Base-by-base conservation (phyloP, 2,329 filamentous ascomycete genomes). In the Verticillium nubilum region DNA sequence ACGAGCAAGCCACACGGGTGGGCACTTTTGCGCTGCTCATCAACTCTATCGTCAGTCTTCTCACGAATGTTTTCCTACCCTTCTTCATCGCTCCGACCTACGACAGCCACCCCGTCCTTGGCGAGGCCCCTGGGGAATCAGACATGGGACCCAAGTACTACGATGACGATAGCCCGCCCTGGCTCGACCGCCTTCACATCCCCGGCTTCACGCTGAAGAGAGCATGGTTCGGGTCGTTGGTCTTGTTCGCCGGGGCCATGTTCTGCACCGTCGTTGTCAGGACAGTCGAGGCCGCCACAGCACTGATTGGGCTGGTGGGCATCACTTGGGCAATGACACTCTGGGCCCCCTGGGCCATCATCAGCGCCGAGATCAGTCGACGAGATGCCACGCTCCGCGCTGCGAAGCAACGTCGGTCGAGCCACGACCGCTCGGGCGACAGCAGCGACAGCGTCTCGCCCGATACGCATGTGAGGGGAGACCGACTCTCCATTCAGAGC, bases 311-410 rank as follows among this genome's bases (percentile, higher is more conserved):
- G 1, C 77, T 95, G 26, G 87, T 96, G 54, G 94, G 94, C 33
- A 86, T 98, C 60, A 92, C 91, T 1, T 98, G 94, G 94, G 92
- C 93, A 25, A 78, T 97, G 68, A 92, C 92, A 2, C 85, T 96
- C 27, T 98, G 94, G 94, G 94, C 93, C 0, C 94, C 94, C 0
- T 98, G 94, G 77, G 93, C 94, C 42, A 90, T 98, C 67, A 97
- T 98, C 70, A 92, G 91, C 53, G 91, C 91, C 5, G 94, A 98
- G 73, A 93, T 98, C 63, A 90, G 89, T 62, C 90, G 88, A 61
- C 87, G 92, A 5, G 91, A 97, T 69, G 86, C 88, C 47, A 64
- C 75, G 19, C 70, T 78, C 26, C 80, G 81, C 25, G 73, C 76
- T 3, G 68, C 67, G 57, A 73, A 69, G 62, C 65, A 69, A 9